These are phyloP conservation scores for Hamamelis virginiana DNA, from an alignment of 164 flowering plant genomes.

Conservation along the genomic window DNA sequence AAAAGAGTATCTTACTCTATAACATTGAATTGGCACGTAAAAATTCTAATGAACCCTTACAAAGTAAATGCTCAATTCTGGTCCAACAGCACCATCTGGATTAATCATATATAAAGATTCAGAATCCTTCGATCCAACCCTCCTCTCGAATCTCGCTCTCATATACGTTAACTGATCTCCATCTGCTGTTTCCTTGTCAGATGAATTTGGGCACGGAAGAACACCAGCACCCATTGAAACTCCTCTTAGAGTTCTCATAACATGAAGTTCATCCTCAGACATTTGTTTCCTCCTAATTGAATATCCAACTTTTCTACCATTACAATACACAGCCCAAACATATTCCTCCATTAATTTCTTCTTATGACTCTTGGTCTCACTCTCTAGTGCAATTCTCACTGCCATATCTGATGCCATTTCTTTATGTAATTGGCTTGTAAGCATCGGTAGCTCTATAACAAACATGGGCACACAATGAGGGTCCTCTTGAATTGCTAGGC, in stretches of 20 bases:
- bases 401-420: slow-evolving; percentile 73
- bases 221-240: slow-evolving; percentile 96
- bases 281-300: slow-evolving; percentile 65
- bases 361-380: slow-evolving; percentile 62
- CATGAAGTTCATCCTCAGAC: slow-evolving; percentile 67
- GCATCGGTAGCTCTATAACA: slow-evolving; percentile 73
- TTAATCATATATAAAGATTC: slow-evolving; percentile 82
- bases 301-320: slow-evolving; percentile 75
- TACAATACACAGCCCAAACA: slow-evolving; percentile 86
- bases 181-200: slow-evolving; percentile 43
- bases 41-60: slow-evolving; percentile 40
- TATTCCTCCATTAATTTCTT: slow-evolving; percentile 70
- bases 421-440: slow-evolving; percentile 50
- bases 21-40: not conserved
- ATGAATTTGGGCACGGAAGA: slow-evolving; percentile 45
- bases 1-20: too few relatives aligned
- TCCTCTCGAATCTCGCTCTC: slow-evolving; percentile 80
- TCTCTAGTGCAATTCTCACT: slow-evolving; percentile 72
- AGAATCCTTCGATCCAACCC: slow-evolving; percentile 76
- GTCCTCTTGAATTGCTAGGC: slow-evolving; percentile 71
- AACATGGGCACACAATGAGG: slow-evolving; percentile 64
- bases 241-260: slow-evolving; percentile 68
- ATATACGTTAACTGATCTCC: slow-evolving; percentile 79
- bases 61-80: slow-evolving; percentile 86
- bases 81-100: slow-evolving; percentile 64